These are phyloP conservation scores for Mytilinidion resinicola DNA, from an alignment of 495 filamentous ascomycete species.

Conservation along the genomic window DNA sequence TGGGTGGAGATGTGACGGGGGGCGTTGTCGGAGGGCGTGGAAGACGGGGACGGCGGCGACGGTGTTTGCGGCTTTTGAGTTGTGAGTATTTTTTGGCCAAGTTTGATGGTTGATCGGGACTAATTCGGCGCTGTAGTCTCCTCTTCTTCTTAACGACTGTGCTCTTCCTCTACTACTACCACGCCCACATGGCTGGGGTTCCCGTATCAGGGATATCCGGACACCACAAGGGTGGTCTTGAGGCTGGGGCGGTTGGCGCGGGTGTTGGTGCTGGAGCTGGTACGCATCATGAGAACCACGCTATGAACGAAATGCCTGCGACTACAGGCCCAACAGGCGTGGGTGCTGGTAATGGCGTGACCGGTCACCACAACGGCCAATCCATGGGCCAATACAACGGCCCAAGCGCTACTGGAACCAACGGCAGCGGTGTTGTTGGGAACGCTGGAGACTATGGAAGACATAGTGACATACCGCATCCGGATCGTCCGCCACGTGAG, in stretches of 20 bases:
- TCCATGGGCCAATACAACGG: too few relatives aligned
- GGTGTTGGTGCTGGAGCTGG: not conserved
- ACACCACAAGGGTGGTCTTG: not conserved
- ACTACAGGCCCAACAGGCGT: too few relatives aligned
- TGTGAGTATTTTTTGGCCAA: conserved; percentile 3
- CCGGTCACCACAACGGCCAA: too few relatives aligned
- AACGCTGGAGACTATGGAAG: too few relatives aligned
- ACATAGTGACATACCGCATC: too few relatives aligned
- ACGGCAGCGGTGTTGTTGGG: too few relatives aligned
- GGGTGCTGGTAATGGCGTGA: too few relatives aligned
- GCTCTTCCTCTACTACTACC: conserved; percentile 23
- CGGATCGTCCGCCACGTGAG: too few relatives aligned
- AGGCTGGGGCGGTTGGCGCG: not conserved
- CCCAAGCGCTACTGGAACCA: too few relatives aligned
- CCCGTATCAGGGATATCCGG: conserved; percentile 1
- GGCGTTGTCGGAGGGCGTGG: conserved; percentile 4
- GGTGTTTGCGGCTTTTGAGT: conserved; percentile 17
- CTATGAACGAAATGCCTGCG: too few relatives aligned
- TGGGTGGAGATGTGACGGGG: too few relatives aligned
- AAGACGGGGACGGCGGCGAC: conserved; percentile 13
- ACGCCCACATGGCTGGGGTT: conserved; percentile 9
- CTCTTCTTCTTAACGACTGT: conserved; percentile 22
- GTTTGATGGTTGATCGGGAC: not conserved
- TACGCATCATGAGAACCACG: not conserved
- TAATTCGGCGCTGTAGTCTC: conserved; percentile 1